Evolutionary conservation across 129 eudicot species (phyloP), one percentile per base, ranked within the genome.

Genomic region (Solidago caesia): DNA sequence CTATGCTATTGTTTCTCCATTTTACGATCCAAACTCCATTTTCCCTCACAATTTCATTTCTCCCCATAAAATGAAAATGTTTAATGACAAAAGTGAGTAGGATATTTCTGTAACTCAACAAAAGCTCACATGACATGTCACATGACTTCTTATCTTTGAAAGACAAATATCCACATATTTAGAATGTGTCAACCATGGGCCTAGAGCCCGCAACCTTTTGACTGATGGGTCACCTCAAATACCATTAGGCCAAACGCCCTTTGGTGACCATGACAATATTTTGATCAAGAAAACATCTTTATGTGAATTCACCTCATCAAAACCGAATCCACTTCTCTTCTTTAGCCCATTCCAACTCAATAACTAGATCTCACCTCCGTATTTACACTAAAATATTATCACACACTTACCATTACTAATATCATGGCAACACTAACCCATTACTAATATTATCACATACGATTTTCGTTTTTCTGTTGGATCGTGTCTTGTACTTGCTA

Each of bases 341-440:
- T 33, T 62, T 27, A 62, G 67, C 25, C 21, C 67, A 33, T 62
- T 33, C 33, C 44, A 62, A 62, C 16, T 33, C 26, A 11, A 62
- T 26, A 11, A 11, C 39, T 33, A 64, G 29, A 43, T 48, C 27
- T 2, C 51, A 65, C 27, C 52, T 65, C 42, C 15, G 26, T 39
- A 53, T 42, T 7, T 70, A 70, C 2, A 52, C 49, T 41, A 68
- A 2, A 67, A 48, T 48, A 45, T 47, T 33, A 63, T 63, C 52
- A 74, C 46, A n/a, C 58, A 66, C 4, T 72, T 13, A 25, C 55
- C 26, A 21, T 58, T 58, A 57, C 27, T 7, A 71, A 72, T 33
- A 63, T 62, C 43, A 51, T 42, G 33, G 16, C 47, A 55, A 66
- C 65, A 65, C 41, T 65, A 63, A 62, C 79, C 8, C 29, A 29